These are phyloP conservation scores for Mentha longifolia DNA, from an alignment of 257 asterid species.

Conservation along the genomic window DNA sequence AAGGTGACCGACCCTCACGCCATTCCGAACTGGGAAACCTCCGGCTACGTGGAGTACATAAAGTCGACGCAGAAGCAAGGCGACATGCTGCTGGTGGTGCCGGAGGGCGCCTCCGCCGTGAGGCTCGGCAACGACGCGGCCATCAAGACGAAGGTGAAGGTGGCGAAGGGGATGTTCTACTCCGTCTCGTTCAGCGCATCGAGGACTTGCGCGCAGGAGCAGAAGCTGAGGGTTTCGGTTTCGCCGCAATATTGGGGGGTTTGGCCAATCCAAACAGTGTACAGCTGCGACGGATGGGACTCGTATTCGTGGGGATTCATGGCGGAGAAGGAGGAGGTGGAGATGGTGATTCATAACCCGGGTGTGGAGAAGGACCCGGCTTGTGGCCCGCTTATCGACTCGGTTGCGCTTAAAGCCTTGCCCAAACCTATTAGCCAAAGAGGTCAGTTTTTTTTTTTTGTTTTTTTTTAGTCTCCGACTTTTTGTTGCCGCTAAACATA, in stretches of 20 bases:
- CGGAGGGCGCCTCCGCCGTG: slow-evolving; percentile 78
- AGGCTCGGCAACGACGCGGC: slow-evolving; percentile 80
- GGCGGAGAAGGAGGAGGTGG: slow-evolving; percentile 50
- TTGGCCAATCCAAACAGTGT: slow-evolving; percentile 77
- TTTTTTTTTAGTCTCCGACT: no score
- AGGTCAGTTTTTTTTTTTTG: no score
- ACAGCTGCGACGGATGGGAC: slow-evolving; percentile 83
- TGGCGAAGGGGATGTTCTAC: slow-evolving; percentile 50
- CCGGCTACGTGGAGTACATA: slow-evolving; percentile 82
- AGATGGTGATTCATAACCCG: slow-evolving; percentile 64
- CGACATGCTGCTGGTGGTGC: slow-evolving; percentile 80
- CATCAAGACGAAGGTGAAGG: slow-evolving; percentile 63
- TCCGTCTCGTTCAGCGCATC: slow-evolving; percentile 72
- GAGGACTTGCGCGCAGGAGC: slow-evolving; percentile 87
- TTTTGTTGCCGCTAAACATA: no score
- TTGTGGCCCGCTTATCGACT: slow-evolving; percentile 74
- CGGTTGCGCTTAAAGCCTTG: slow-evolving; percentile 69
- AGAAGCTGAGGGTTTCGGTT: slow-evolving; percentile 45
- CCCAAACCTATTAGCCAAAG: slow-evolving; percentile 42
- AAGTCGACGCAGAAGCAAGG: slow-evolving; percentile 82
- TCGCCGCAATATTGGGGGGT: slow-evolving; percentile 54
- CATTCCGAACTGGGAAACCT: slow-evolving; percentile 74
- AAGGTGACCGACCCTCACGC: slow-evolving; percentile 55
- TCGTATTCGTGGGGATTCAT: slow-evolving; percentile 72
- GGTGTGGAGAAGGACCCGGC: slow-evolving; percentile 64